Percentiles rank a stretch among this genome's conserved stretches.
These are phyloP conservation scores for Mollisia scopiformis DNA, from an alignment of 2,329 filamentous ascomycete genomes.

Conservation along the genomic window DNA sequence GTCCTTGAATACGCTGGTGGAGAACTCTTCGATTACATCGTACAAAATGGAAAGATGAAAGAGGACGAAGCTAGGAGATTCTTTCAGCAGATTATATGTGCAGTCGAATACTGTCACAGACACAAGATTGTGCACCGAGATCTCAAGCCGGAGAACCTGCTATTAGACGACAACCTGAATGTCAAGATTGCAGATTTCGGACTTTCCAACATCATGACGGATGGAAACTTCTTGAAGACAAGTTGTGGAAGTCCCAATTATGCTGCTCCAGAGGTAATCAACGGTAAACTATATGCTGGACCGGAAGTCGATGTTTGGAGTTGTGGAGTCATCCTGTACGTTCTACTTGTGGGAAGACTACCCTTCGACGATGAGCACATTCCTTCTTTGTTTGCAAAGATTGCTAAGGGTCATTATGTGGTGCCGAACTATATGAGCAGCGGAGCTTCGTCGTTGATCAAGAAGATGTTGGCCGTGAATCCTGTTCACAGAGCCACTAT, in stretches of 20 bases:
- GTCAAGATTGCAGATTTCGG: conserved; percentile 99
- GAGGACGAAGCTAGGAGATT: conserved; percentile 94
- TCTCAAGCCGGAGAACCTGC: conserved; percentile 93
- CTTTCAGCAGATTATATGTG: conserved; percentile 98
- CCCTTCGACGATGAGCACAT: conserved; percentile 99
- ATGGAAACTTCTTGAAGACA: conserved; percentile 98
- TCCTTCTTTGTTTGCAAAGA: conserved; percentile 96
- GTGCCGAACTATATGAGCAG: conserved; percentile 89
- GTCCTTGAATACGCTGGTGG: conserved; percentile 96
- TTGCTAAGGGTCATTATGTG: conserved; percentile 90
- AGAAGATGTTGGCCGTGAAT: conserved; percentile 93
- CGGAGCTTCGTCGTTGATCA: conserved; percentile 81
- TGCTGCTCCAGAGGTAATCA: conserved; percentile 96
- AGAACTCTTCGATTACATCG: conserved; percentile 97
- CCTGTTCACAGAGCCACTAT: conserved; percentile 94
- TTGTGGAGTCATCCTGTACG: conserved; percentile 88
- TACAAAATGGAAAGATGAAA: conserved; percentile 87
- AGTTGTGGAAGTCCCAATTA: conserved; percentile 99
- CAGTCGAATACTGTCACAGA: conserved; percentile 97
- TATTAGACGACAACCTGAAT: conserved; percentile 93
- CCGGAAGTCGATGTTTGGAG: conserved; percentile 99
- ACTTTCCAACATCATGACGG: conserved; percentile 99
- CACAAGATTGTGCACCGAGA: conserved; percentile 99
- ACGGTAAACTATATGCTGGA: conserved; percentile 94
- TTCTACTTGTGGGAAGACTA: conserved; percentile 77